Evolutionary conservation across 2,329 filamentous ascomycete genomes (phyloP), one percentile per base, ranked within the genome.

Genomic region (Neocatenulostroma microsporum): DNA sequence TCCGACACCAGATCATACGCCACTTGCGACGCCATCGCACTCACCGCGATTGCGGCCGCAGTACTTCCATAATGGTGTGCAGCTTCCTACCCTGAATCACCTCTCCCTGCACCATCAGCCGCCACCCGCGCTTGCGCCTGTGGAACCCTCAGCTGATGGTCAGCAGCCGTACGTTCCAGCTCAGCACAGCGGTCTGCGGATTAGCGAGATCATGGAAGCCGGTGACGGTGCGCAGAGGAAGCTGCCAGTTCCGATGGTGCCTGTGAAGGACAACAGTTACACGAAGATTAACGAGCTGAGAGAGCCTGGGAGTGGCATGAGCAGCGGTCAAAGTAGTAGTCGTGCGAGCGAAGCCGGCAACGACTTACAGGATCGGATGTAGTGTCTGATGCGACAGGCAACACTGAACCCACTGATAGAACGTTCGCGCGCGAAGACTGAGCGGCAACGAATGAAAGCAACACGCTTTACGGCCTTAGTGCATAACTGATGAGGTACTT

Each of bases 1-100:
- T 8, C 91, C 89, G 4, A 98, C 89, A 2, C 91, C 89, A 9
- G 89, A 96, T 56, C 88, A 95, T 68, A 96, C 91, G n/a, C 89
- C 89, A n/a, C 78, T 96, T 38, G 89, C 88, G 19, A 98, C 89
- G 4, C 89, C 89, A 4, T 89, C 88, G 28, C 91, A 96, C 63
- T 95, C 88, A 13, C 91, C 91, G 34, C 84, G 91, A 28, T 72
- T 98, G 49, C 76, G 88, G 42, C 85, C 89, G 3, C 82, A 84
- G 55, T 76, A 69, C 47, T 70, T 73, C 38, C 69, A 73, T 44
- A 72, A 69, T 48, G 79, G 82, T 48, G 73, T 89, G 51, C 88
- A 95, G 61, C 72, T 96, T 37, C 89, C 91, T 21, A 86, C 84
- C 28, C 78, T 98, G 51, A 81, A 91, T 45, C 76, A 83, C 51